Conservation (phyloP, 345 rosid species). For the Eucalyptus sp. region DNA sequence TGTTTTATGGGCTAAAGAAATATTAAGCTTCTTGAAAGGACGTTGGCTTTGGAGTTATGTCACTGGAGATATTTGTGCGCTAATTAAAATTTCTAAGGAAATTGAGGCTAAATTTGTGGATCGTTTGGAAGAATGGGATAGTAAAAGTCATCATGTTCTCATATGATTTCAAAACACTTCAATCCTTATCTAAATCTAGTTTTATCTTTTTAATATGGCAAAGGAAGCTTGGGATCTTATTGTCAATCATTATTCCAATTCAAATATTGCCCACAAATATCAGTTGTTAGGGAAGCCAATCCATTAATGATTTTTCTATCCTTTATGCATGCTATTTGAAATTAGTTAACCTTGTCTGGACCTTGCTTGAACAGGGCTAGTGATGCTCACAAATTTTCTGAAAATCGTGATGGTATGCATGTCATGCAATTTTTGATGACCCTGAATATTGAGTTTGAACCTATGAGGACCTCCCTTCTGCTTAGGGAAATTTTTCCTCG, state of each 20-base stretch:
- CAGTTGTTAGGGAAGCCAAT: neutral
- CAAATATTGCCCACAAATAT: neutral
- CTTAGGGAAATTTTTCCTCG: neutral
- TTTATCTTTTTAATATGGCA: neutral
- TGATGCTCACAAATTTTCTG: neutral
- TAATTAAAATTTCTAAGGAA: too few species aligned
- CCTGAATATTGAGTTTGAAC: neutral
- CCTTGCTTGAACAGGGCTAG: neutral
- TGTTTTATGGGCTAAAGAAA: neutral
- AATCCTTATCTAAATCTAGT: accelerated
- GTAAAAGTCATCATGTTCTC: neutral
- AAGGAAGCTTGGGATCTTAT: too few species aligned
- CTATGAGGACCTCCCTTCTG: neutral
- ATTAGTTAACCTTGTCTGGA: too few species aligned
- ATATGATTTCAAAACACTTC: neutral
- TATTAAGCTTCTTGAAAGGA: neutral
- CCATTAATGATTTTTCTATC: neutral
- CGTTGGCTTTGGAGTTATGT: neutral
- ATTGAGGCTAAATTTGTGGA: too few species aligned
- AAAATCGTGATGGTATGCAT: neutral
- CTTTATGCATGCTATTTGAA: too few species aligned
- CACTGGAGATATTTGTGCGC: neutral
- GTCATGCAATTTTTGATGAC: neutral
- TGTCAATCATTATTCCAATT: neutral
- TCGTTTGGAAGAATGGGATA: neutral